phyloP scores from a whole-genome alignment of 805 yeast species.

The Wickerhamiella nectarea region DNA sequence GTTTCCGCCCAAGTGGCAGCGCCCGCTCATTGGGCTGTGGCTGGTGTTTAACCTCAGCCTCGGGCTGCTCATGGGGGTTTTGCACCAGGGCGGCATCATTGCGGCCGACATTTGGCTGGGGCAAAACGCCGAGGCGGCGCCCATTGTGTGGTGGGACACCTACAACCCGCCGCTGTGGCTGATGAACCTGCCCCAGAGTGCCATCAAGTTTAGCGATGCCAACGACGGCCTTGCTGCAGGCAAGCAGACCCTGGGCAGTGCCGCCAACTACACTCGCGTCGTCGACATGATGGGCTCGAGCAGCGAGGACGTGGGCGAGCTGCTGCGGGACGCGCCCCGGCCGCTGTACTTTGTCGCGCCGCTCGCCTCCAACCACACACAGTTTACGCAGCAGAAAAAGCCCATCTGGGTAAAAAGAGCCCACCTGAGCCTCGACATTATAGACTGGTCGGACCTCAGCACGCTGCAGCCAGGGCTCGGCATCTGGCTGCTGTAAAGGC shows the following conservation, averaged over 20 bases:
- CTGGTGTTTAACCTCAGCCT: slow-evolving; percentile 46
- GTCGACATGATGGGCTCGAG: slow-evolving; percentile 42
- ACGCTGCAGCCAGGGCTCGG: slow-evolving; percentile 45
- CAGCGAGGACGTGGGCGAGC: slow-evolving; percentile 18
- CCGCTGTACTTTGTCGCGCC: slow-evolving; percentile 31
- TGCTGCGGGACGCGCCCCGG: slow-evolving; percentile 15
- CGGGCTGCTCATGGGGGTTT: slow-evolving; percentile 57
- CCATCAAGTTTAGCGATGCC: slow-evolving; percentile 20
- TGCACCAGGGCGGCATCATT: slow-evolving; percentile 85
- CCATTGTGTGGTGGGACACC: slow-evolving; percentile 80
- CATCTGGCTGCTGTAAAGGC: slow-evolving; percentile 16
- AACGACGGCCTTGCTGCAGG: not conserved
- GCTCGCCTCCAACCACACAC: slow-evolving; percentile 18
- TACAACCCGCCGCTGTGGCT: slow-evolving; percentile 91
- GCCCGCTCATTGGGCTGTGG: slow-evolving; percentile 33
- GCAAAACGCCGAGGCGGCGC: slow-evolving; percentile 19
- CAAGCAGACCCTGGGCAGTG: not conserved
- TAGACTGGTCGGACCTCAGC: slow-evolving; percentile 36
- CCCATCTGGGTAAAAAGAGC: slow-evolving; percentile 19
- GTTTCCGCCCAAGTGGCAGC: slow-evolving; percentile 13
- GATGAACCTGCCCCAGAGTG: slow-evolving; percentile 27
- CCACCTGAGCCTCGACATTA: slow-evolving; percentile 65
- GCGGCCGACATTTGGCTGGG: slow-evolving; percentile 37
- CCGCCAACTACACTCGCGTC: slow-evolving; percentile 16
- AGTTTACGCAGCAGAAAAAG: not conserved